Conservation (phyloP, 345 rosid genomes). For the Eucalyptus curtisii region DNA sequence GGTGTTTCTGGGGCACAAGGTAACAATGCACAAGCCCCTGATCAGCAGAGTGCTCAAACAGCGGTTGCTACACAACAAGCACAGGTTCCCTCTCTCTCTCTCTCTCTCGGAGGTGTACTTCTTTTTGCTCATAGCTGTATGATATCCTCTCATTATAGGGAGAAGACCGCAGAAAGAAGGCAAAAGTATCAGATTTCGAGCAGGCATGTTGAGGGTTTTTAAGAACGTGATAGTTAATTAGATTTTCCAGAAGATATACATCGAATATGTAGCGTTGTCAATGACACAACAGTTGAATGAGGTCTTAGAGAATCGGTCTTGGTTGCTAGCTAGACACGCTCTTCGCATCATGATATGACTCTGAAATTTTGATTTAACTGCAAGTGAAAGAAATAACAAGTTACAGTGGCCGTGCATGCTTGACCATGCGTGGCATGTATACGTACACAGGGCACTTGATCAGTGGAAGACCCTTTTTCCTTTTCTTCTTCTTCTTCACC, state of each 20-base stretch:
- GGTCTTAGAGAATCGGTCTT: neutral
- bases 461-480: neutral
- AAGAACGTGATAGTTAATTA: neutral
- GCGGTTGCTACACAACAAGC: neutral
- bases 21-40: neutral
- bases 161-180: neutral
- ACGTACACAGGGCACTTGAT: neutral
- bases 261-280: neutral
- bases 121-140: neutral
- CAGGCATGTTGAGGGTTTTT: neutral
- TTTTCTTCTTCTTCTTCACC: neutral
- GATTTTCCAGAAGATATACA: neutral
- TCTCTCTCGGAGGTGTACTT: neutral
- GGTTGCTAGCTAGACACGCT: neutral
- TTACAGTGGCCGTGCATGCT: neutral
- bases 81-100: neutral
- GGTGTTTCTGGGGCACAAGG: neutral
- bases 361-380: neutral
- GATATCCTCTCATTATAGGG: neutral
- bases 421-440: neutral
- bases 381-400: neutral
- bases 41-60: neutral
- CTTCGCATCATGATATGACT: neutral
- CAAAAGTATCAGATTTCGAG: neutral
- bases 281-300: neutral